Percentiles rank a stretch among this genome's conserved stretches.
Evolutionary conservation across 495 filamentous ascomycete species (phyloP).

Genomic region (Podospora appendiculata): DNA sequence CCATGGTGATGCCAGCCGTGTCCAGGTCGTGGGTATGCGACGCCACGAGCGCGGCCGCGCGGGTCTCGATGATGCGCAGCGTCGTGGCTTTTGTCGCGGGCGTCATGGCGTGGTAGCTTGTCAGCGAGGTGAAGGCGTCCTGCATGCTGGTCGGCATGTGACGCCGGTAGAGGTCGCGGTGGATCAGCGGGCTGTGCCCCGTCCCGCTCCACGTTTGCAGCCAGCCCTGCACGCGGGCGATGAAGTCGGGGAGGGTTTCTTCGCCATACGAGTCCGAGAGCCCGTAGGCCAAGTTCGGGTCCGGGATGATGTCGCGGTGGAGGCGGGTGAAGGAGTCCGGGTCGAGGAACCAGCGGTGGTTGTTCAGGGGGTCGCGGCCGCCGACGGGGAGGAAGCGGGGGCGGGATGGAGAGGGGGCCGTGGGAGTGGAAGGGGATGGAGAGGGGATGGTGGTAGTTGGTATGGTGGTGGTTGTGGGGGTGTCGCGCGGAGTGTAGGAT

Average conservation of each 20-base stretch:
- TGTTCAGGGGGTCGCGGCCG: not conserved
- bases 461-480: not conserved
- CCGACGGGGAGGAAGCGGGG: not conserved
- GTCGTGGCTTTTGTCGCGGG: constrained; percentile 10
- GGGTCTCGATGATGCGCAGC: constrained; percentile 19
- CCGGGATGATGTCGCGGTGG: not conserved
- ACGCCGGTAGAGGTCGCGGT: constrained; percentile 26
- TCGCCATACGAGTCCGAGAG: not conserved
- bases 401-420: not conserved
- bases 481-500: too few species aligned
- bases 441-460: not conserved
- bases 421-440: not conserved
- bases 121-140: constrained; percentile 18
- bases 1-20: constrained; percentile 2
- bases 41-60: constrained; percentile 9
- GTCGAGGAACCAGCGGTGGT: constrained; percentile 8
- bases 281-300: not conserved
- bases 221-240: constrained; percentile 18
- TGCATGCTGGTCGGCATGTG: constrained; percentile 23
- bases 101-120: constrained; percentile 16
- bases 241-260: constrained; percentile 13
- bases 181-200: constrained; percentile 28
- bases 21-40: constrained; percentile 1
- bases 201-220: constrained; percentile 12
- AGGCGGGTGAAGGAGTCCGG: constrained; percentile 2